Base-by-base conservation (phyloP, 257 asterid genomes). In the Rhazya stricta region DNA sequence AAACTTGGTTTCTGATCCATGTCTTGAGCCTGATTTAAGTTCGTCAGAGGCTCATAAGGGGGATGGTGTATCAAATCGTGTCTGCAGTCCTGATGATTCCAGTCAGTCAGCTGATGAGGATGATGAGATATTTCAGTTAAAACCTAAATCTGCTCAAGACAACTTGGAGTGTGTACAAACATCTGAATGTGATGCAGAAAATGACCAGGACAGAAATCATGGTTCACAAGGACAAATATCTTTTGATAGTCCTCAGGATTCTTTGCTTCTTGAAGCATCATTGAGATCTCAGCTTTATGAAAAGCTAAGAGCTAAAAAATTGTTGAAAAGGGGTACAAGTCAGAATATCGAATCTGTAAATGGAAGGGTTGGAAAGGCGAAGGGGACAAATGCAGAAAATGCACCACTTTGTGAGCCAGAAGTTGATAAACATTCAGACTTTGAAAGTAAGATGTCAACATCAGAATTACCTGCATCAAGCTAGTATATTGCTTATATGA, bases 271-370 rank as follows among this genome's bases (percentile, higher is more conserved):
- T 9, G 90, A 86, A 79, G 90, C 88, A 57, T 75, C 88, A 63
- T 78, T 86, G 77, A 81, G 88, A 79, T 82, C 89, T 77, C 87
- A 86, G 79, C 89, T 86, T 11, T 73, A 83, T 75, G 84, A 84
- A 79, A 86, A 81, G 72, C 74, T 86, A 29, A 76, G 72, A 74
- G 77, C 18, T 67, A 83, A 77, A 79, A 67, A 80, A 66, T 68
- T 86, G 76, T 60, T 84, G 43, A 81, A 80, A 74, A 57, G 62
- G 63, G 78, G 42, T 45, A 37, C 76, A 46, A 77, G 72, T 30
- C 77, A 69, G 69, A 78, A 73, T 75, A 45, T 15, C 54, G 80
- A 69, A 56, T 62, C 72, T 50, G 43, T 62, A 63, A 81, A 75
- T 78, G 84, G 76, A 76, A 62, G 76, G 54, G 25, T 62, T 43